A percentile compares a stretch with the other conserved stretches of the same genome.
Conservation (phyloP, 2,329 filamentous ascomycete genomes). For the Akanthomyces dipterigenus region DNA sequence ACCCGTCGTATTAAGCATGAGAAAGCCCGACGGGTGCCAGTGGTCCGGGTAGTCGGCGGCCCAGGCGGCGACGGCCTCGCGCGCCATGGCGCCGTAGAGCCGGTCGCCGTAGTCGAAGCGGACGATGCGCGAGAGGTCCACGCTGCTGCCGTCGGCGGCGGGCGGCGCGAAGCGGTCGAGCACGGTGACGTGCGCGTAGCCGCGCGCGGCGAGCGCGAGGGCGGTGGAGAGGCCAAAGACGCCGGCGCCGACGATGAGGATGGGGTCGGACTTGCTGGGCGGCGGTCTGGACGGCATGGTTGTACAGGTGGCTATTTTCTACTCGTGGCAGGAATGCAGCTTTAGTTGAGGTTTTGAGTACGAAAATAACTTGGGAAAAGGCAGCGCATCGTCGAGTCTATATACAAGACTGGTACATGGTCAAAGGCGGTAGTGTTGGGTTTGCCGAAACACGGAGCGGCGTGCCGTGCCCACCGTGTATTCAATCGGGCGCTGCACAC, state of each 20-base stretch:
- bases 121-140: slow-evolving; percentile 35
- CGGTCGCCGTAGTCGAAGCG: slow-evolving; percentile 56
- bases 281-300: neutral
- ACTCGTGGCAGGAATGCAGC: neutral
- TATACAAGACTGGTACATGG: neutral
- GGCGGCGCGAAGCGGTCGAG: slow-evolving; percentile 30
- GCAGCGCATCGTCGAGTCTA: neutral
- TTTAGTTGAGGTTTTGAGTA: no score
- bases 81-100: slow-evolving; percentile 54
- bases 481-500: neutral
- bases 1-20: slow-evolving; percentile 21
- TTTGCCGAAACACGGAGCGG: neutral
- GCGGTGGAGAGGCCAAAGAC: slow-evolving; percentile 26
- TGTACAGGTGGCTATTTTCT: neutral
- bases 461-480: neutral
- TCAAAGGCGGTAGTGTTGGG: neutral
- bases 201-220: slow-evolving; percentile 19
- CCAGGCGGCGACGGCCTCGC: slow-evolving; percentile 24
- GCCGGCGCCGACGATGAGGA: slow-evolving; percentile 25
- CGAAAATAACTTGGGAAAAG: no score
- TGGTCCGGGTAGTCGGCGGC: slow-evolving; percentile 21
- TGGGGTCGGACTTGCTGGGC: slow-evolving; percentile 14
- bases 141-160: slow-evolving; percentile 30
- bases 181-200: slow-evolving; percentile 29
- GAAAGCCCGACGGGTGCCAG: slow-evolving; percentile 26